phyloP scores from a whole-genome alignment of 2,329 filamentous ascomycete species.

The Fusarium caatingaense region DNA sequence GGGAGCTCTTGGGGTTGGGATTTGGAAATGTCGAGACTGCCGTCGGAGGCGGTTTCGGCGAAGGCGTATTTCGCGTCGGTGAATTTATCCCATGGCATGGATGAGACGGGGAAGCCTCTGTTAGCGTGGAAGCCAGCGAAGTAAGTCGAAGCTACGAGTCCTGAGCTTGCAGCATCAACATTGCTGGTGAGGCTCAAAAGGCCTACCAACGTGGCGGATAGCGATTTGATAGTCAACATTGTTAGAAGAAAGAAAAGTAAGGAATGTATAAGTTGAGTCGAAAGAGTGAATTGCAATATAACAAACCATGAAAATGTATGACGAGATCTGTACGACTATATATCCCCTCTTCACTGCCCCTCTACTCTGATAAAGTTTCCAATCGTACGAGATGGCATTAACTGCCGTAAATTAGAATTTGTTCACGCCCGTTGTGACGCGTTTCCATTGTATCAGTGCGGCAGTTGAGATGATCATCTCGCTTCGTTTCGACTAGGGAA shows the following conservation, averaged over 20 bases:
- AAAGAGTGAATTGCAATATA: not conserved
- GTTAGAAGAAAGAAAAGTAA: not conserved
- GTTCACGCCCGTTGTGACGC: conserved; percentile 3
- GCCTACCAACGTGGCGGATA: conserved; percentile 29
- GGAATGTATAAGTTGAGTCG: conserved; percentile 5
- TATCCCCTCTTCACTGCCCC: not conserved
- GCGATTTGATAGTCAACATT: conserved; percentile 15
- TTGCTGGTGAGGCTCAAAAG: conserved; percentile 15
- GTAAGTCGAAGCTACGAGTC: conserved; percentile 38
- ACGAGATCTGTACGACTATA: conserved; percentile 5
- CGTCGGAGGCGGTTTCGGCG: conserved; percentile 34
- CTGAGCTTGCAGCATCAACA: not conserved
- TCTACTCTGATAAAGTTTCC: not conserved
- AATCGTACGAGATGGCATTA: not conserved
- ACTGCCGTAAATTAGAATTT: not conserved
- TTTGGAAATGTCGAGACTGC: conserved; percentile 21
- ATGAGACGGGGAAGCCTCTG: conserved; percentile 31
- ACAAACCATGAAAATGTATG: not conserved
- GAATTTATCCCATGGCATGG: conserved; percentile 38
- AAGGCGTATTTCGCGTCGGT: conserved; percentile 41
- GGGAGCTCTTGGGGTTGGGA: conserved; percentile 27
- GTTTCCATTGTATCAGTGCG: not conserved
- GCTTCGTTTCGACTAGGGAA: not conserved
- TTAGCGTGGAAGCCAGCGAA: conserved; percentile 40
- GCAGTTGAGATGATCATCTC: conserved; percentile 20